A percentile compares a stretch with the other conserved stretches of the same genome.
Conservation (phyloP, 768 basidiomycete species). For the Mycena belliarum region DNA sequence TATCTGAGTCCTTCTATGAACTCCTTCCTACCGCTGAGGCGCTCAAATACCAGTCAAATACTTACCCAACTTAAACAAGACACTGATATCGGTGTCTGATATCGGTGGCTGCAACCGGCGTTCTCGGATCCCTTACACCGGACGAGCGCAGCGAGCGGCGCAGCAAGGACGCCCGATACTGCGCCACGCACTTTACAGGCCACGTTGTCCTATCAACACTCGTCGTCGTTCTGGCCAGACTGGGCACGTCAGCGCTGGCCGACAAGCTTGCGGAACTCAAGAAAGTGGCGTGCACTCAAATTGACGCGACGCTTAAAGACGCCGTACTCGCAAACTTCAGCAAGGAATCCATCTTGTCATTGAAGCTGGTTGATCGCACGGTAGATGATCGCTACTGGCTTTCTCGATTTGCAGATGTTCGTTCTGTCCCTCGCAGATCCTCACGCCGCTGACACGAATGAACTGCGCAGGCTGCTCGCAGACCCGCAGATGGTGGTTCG, state of each 20-base stretch:
- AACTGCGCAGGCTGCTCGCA: not conserved
- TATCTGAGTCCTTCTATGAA: too few species aligned
- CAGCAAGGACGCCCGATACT: not conserved
- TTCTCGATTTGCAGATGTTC: too few species aligned
- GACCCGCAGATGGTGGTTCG: not conserved
- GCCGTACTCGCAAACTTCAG: too few species aligned
- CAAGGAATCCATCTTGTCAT: too few species aligned
- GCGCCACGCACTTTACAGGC: not conserved
- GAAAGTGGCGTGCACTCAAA: not conserved
- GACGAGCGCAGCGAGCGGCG: not conserved
- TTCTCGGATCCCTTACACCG: not conserved
- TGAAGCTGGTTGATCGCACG: too few species aligned
- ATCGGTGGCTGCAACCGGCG: too few species aligned
- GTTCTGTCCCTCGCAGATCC: too few species aligned
- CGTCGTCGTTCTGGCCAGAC: not conserved
- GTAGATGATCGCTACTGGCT: too few species aligned
- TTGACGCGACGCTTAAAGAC: not conserved
- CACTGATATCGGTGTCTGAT: not conserved
- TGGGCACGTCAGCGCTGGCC: not conserved
- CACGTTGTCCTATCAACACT: not conserved
- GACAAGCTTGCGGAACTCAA: slow-evolving; percentile 1
- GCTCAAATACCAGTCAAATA: too few species aligned
- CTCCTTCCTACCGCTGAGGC: too few species aligned
- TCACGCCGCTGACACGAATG: too few species aligned
- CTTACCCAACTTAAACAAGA: too few species aligned